Evolutionary conservation across 768 basidiomycete genomes (phyloP).

Genomic region (Xerocomellus amylosporus): DNA sequence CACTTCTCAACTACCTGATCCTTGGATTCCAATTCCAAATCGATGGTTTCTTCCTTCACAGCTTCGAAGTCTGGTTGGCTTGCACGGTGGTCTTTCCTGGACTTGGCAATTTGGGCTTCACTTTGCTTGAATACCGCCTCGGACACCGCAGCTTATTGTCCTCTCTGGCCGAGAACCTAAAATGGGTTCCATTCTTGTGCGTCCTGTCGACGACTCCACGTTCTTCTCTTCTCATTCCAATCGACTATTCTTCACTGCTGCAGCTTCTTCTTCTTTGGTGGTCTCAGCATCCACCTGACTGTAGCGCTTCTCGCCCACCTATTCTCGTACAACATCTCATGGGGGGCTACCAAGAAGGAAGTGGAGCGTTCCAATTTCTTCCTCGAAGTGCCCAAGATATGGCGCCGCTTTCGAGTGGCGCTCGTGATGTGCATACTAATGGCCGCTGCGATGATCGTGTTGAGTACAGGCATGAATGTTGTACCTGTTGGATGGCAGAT

Average conservation of each 20-base stretch:
- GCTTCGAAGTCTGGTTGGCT: conserved; percentile 81
- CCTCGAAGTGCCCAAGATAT: conserved; percentile 81
- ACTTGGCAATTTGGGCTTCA: conserved; percentile 68
- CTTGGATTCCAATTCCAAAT: conserved; percentile 68
- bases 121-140: conserved; percentile 72
- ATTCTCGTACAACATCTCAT: conserved; percentile 57
- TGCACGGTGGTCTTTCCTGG: conserved; percentile 73
- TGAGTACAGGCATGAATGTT: conserved; percentile 40
- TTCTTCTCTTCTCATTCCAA: neutral
- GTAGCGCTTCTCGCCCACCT: conserved; percentile 54
- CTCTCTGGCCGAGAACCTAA: conserved; percentile 27
- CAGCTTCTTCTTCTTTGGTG: conserved; percentile 54
- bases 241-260: neutral
- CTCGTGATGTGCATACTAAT: conserved; percentile 51
- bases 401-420: conserved; percentile 70
- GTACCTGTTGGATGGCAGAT: conserved; percentile 72
- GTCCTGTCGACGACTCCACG: neutral
- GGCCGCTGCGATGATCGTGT: conserved; percentile 54
- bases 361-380: conserved; percentile 91
- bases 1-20: conserved; percentile 70
- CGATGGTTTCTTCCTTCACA: conserved; percentile 74
- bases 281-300: conserved; percentile 52
- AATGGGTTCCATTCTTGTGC: conserved; percentile 40
- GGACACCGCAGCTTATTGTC: conserved; percentile 38
- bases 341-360: conserved; percentile 72